These are phyloP conservation scores for Neofusicoccum sp. DNA, from an alignment of 2,329 filamentous ascomycete species.

Conservation along the genomic window DNA sequence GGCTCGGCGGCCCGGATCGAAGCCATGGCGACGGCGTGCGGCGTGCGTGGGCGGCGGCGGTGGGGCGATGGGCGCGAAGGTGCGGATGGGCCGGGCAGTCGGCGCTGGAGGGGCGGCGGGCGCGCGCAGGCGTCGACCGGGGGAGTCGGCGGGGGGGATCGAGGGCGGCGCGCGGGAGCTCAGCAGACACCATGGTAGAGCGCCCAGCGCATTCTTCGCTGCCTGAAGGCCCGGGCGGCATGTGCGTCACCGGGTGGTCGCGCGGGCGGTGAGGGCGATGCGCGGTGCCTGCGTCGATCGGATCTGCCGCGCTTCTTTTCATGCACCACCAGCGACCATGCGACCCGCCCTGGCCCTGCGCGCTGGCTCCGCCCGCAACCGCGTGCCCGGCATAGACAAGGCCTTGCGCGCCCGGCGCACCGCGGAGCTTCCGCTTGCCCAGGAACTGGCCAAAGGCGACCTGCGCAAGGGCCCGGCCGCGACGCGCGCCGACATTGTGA, in stretches of 20 bases:
- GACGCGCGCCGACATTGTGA: slow-evolving; percentile 38
- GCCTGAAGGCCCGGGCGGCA: slow-evolving; percentile 7
- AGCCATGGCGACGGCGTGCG: slow-evolving; percentile 5
- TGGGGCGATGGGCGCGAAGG: background rate
- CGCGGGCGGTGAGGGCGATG: background rate
- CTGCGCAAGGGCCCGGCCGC: background rate
- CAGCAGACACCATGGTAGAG: slow-evolving; percentile 6
- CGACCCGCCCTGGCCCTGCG: background rate
- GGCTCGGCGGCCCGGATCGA: slow-evolving; percentile 47
- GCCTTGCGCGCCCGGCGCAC: background rate
- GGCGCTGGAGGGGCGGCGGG: background rate
- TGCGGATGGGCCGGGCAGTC: background rate
- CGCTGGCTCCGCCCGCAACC: too few relatives aligned
- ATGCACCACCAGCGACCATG: background rate
- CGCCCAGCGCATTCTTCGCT: slow-evolving; percentile 9
- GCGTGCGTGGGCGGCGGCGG: background rate
- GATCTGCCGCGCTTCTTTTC: background rate
- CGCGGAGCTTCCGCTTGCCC: background rate
- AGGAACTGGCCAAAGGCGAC: background rate
- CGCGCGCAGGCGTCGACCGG: background rate
- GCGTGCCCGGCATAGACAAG: background rate
- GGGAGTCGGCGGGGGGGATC: background rate
- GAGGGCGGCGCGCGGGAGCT: background rate
- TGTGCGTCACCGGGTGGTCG: slow-evolving; percentile 9
- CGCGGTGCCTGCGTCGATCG: background rate